Evolutionary conservation across 257 asterid species (phyloP), one percentile per base, ranked within the genome.

Genomic region (Pogostemon cablin): DNA sequence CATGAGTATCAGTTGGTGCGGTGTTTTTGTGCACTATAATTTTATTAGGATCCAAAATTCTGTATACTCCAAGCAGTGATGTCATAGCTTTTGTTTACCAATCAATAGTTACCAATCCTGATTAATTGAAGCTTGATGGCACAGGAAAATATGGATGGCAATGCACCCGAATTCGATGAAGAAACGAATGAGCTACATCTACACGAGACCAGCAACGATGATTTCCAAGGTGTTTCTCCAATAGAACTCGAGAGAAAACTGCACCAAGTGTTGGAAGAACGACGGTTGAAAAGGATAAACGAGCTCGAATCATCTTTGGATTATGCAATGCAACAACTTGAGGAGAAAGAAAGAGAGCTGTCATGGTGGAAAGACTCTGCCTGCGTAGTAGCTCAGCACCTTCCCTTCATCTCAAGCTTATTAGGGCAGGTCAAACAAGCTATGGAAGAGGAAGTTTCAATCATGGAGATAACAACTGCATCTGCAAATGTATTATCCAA

Each of bases 351-450:
- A 61, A 78, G 72, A 48, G 91, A 88, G 77, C 77, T 88, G 11
- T 70, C 73, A 5, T 78, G 91, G 86, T 90, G 96, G 97, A 88
- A 73, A 78, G 90, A 86, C 12, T 74, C 93, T 7, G 92, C 86
- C 3, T 69, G 81, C 10, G 72, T 84, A 69, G 61, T 82, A 48
- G 75, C 81, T 10, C 84, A 72, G 11, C 84, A 77, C 53, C 64
- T 82, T 53, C 84, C 91, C 0, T 71, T 52, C 77, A 53, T 73
- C 48, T 60, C 74, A 37, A 53, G 62, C 74, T 37, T 78, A 67
- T 59, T 58, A 44, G 67, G 62, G 20, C 59, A 72, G 46, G 57
- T 47, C 52, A 65, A 73, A 59, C 76, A 44, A 48, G 20, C 48
- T 44, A 35, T 62, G 64, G 76, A 62, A 44, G 68, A 54, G 15